Evolutionary conservation across 208 protist species (phyloP).

Genomic region (Crithidia brevicula): DNA sequence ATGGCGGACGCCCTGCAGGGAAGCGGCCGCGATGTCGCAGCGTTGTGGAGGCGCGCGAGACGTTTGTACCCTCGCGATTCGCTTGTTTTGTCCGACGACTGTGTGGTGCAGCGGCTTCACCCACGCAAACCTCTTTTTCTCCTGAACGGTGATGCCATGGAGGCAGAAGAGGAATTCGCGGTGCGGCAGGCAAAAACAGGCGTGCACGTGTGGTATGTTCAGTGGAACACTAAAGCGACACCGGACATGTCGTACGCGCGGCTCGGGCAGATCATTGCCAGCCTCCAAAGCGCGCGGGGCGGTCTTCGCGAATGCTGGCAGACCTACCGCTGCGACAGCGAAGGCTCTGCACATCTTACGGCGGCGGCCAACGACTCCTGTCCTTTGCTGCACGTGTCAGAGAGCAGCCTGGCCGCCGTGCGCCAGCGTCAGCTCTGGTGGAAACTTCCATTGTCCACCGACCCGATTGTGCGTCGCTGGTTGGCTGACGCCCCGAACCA

Average conservation of each 20-base stretch:
- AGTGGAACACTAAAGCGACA: slow-evolving; percentile 12
- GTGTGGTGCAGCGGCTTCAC: slow-evolving; percentile 42
- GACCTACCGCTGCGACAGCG: slow-evolving; percentile 1
- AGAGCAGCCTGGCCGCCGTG: slow-evolving; percentile 72
- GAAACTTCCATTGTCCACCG: slow-evolving; percentile 35
- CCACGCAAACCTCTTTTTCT: slow-evolving; percentile 54
- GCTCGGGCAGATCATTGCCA: slow-evolving; percentile 13
- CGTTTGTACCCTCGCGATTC: slow-evolving; percentile 22
- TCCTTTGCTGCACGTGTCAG: slow-evolving; percentile 57
- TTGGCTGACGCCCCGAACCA: neutral
- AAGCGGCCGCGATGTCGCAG: slow-evolving; percentile 21
- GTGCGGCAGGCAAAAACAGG: slow-evolving; percentile 9
- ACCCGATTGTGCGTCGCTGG: slow-evolving; percentile 25
- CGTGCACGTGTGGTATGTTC: slow-evolving; percentile 26
- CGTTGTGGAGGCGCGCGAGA: slow-evolving; percentile 23
- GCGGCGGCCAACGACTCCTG: neutral
- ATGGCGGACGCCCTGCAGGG: slow-evolving; percentile 24
- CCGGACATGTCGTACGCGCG: slow-evolving; percentile 12
- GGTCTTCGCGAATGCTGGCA: slow-evolving; percentile 17
- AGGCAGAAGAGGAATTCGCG: slow-evolving; percentile 25
- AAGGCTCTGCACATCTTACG: too few relatives aligned
- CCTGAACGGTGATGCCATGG: slow-evolving; percentile 37
- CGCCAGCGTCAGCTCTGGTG: slow-evolving; percentile 76
- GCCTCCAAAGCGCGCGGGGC: slow-evolving; percentile 16
- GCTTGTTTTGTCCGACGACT: slow-evolving; percentile 36